Percentiles rank a stretch among this genome's conserved stretches.
Evolutionary conservation across 768 basidiomycete genomes (phyloP).

Genomic region (Floccularia luteovirens): DNA sequence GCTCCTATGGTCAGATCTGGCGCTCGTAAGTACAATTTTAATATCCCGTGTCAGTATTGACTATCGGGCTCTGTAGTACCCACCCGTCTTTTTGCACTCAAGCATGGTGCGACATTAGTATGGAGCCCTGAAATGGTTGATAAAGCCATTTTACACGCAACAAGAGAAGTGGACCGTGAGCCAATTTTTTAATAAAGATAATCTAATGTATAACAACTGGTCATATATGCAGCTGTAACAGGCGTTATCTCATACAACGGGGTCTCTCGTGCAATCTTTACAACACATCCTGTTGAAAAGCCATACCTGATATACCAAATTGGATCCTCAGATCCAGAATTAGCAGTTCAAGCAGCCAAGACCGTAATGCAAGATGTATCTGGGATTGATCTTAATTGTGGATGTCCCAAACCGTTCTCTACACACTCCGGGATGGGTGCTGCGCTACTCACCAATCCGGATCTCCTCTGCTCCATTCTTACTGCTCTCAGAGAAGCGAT

Average conservation of each 20-base stretch:
- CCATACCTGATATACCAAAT: constrained; percentile 94
- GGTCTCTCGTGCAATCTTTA: constrained; percentile 78
- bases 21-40: constrained; percentile 47
- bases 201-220: not conserved
- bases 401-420: constrained; percentile 95
- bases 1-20: constrained; percentile 99
- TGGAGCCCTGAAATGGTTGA: constrained; percentile 98
- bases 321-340: constrained; percentile 81
- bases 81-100: constrained; percentile 78
- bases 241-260: constrained; percentile 88
- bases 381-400: constrained; percentile 95
- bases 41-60: constrained; percentile 10
- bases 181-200: constrained; percentile 7
- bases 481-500: constrained; percentile 66
- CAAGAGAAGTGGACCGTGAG: constrained; percentile 83
- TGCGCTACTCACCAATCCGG: constrained; percentile 86
- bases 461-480: constrained; percentile 85
- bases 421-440: constrained; percentile 96
- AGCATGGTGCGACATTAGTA: constrained; percentile 89
- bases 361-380: constrained; percentile 83
- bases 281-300: constrained; percentile 91
- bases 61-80: constrained; percentile 46
- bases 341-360: constrained; percentile 89
- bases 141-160: constrained; percentile 85
- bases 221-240: constrained; percentile 49